A percentile compares a stretch with the other conserved stretches of the same genome.
Conservation (phyloP, 1,284 basidiomycete genomes). For the Boletus smithii region DNA sequence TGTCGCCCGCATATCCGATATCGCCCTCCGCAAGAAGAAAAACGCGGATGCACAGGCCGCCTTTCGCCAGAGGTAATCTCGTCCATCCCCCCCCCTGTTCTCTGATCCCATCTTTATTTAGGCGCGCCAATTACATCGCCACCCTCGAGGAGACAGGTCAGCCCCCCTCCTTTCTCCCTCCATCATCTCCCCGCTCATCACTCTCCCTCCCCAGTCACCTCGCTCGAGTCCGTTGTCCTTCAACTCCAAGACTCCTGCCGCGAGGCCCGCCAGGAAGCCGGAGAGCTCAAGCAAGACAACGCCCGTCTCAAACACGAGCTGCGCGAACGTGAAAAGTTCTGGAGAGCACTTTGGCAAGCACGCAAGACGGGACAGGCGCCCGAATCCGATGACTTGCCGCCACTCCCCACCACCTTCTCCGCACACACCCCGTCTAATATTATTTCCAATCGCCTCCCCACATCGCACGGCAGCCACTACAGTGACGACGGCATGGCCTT, state of each 20-base stretch:
- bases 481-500: constrained; percentile 40
- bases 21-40: constrained; percentile 77
- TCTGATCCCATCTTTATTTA: constrained; percentile 45
- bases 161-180: constrained; percentile 16
- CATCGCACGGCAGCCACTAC: constrained; percentile 39
- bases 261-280: constrained; percentile 56
- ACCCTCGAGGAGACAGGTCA: constrained; percentile 84
- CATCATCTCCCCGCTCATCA: constrained; percentile 18
- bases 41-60: constrained; percentile 71
- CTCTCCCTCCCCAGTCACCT: constrained; percentile 49
- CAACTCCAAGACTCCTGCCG: constrained; percentile 78
- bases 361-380: constrained; percentile 52
- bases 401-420: constrained; percentile 45
- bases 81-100: constrained; percentile 1
- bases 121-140: constrained; percentile 79
- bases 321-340: constrained; percentile 68
- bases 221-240: constrained; percentile 73
- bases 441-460: constrained; percentile 22
- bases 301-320: constrained; percentile 57
- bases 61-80: constrained; percentile 39
- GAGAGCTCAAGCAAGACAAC: constrained; percentile 62
- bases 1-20: constrained; percentile 45
- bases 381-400: constrained; percentile 57
- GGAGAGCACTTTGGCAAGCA: constrained; percentile 61
- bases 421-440: constrained; percentile 23